A percentile compares a stretch with the other conserved stretches of the same genome.
Evolutionary conservation across 352 stramenopile genomes (phyloP).

Genomic region (Globisporangium splendens): DNA sequence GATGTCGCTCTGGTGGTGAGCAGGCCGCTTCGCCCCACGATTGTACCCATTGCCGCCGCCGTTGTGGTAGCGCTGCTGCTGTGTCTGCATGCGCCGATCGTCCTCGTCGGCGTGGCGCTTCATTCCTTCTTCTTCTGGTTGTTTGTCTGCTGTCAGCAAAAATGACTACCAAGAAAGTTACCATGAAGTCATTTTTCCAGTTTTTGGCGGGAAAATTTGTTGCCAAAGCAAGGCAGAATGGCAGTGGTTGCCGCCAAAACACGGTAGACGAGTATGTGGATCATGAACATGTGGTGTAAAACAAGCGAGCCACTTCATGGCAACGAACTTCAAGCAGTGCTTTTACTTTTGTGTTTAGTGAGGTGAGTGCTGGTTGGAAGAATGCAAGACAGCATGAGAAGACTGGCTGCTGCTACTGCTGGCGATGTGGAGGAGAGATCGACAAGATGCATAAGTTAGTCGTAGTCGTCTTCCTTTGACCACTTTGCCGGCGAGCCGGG

Average conservation of each 20-base stretch:
- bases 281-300: no score
- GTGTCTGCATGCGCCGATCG: not conserved
- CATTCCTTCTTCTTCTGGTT: not conserved
- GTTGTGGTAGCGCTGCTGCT: constrained; percentile 3
- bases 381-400: not conserved
- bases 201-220: not conserved
- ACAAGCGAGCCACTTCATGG: no score
- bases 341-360: not conserved
- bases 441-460: constrained; percentile 36
- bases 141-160: not conserved
- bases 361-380: not conserved
- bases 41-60: no score
- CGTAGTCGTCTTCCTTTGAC: constrained; percentile 91
- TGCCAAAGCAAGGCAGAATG: not conserved
- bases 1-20: no score
- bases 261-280: not conserved
- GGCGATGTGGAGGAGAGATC: not conserved
- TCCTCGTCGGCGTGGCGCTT: not conserved
- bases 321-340: no score
- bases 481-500: constrained; percentile 59
- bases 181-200: not conserved
- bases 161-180: not conserved
- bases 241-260: not conserved
- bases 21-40: no score
- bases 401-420: not conserved